Evolutionary conservation across 2,329 filamentous ascomycete species (phyloP).

Genomic region (Alternaria sp.): DNA sequence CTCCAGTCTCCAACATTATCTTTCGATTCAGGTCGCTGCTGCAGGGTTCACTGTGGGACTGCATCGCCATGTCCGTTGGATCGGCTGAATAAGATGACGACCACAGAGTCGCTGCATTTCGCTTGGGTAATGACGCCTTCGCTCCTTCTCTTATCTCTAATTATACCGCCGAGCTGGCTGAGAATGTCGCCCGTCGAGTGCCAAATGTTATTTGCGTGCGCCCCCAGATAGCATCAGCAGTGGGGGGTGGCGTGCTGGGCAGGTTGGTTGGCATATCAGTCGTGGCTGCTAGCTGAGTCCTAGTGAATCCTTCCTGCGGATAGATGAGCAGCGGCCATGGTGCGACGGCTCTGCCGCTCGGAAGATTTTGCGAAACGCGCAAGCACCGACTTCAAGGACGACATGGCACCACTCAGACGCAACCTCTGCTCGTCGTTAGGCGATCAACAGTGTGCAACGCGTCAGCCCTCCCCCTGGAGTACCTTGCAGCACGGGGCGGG

Average conservation of each 20-base stretch:
- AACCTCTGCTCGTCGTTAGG: not conserved
- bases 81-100: constrained; percentile 3
- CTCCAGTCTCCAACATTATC: not conserved
- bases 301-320: not conserved
- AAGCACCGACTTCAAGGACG: not conserved
- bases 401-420: constrained; percentile 2
- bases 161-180: not conserved
- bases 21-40: not conserved
- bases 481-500: constrained; percentile 9
- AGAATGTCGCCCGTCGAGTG: not conserved
- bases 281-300: not conserved
- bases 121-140: not conserved
- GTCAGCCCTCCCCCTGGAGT: constrained; percentile 6
- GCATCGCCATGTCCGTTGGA: not conserved
- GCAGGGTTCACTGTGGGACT: constrained; percentile 1
- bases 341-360: constrained; percentile 17
- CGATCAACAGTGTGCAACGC: constrained; percentile 12
- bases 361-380: constrained; percentile 18
- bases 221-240: not conserved
- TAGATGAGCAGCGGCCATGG: constrained; percentile 16
- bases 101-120: not conserved
- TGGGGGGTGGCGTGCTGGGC: not conserved
- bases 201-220: not conserved
- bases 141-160: constrained; percentile 5
- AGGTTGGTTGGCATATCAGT: not conserved